Percentiles rank a stretch among this genome's conserved stretches.
Evolutionary conservation across 805 yeast genomes (phyloP).

Genomic region (Wickerhamiella occidentalis): DNA sequence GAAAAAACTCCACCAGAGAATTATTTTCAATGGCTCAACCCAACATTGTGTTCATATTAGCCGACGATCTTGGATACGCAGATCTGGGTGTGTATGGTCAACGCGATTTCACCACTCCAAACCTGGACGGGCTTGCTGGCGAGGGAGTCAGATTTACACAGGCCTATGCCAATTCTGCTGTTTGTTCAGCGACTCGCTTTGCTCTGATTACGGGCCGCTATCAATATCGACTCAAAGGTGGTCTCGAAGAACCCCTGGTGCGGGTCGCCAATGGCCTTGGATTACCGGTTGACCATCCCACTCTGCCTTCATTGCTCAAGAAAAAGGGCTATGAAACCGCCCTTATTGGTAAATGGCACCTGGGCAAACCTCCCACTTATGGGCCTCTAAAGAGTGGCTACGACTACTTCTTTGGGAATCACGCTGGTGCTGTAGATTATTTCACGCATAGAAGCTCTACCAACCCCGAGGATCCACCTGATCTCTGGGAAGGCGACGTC

Average conservation of each 20-base stretch:
- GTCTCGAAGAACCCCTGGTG: conserved; percentile 20
- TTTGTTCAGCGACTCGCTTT: conserved; percentile 54
- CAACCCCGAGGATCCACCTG: conserved; percentile 11
- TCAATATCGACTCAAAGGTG: conserved; percentile 32
- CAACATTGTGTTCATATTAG: conserved; percentile 43
- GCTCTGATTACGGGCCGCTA: conserved; percentile 51
- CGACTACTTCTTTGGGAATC: conserved; percentile 21
- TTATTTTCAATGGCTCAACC: conserved; percentile 32
- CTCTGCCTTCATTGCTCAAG: conserved; percentile 37
- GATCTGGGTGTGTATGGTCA: conserved; percentile 45
- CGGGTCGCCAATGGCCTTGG: conserved; percentile 12
- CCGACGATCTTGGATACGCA: conserved; percentile 52
- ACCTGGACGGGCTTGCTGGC: conserved; percentile 34
- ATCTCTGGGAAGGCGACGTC: conserved; percentile 18
- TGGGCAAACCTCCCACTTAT: conserved; percentile 36
- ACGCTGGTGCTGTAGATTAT: conserved; percentile 21
- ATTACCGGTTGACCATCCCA: conserved; percentile 16
- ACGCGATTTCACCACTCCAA: conserved; percentile 42
- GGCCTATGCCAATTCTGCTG: conserved; percentile 53
- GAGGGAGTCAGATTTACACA: conserved; percentile 42
- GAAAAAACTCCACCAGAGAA: conserved; percentile 30
- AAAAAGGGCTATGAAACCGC: conserved; percentile 41
- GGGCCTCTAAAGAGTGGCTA: conserved; percentile 20
- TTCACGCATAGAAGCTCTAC: conserved; percentile 17
- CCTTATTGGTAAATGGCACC: conserved; percentile 51